Percentiles rank a stretch among this genome's conserved stretches.
Conservation (phyloP, 305 asterid genomes). For the Solanum hybrid region DNA sequence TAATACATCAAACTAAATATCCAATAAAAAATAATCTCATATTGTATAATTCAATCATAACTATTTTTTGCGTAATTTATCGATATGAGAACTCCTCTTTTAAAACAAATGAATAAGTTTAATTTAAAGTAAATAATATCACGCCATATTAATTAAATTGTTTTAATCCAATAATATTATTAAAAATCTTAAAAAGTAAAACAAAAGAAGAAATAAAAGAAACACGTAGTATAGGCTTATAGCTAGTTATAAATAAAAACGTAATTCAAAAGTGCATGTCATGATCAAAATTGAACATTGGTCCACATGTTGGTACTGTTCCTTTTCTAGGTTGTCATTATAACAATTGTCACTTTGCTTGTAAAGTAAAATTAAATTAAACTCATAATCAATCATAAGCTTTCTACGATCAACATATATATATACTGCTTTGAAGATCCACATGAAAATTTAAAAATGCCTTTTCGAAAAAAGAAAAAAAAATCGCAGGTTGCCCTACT, state of each 20-base stretch:
- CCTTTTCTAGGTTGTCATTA: background rate
- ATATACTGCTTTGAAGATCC: background rate
- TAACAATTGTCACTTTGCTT: background rate
- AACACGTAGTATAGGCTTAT: background rate
- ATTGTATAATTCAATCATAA: no score
- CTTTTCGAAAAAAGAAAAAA: background rate
- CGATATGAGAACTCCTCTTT: background rate
- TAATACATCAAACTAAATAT: no score
- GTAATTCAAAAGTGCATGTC: background rate
- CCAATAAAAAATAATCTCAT: background rate
- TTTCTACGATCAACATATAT: background rate
- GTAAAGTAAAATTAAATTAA: background rate
- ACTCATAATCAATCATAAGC: background rate
- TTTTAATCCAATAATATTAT: background rate
- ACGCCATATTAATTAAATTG: background rate
- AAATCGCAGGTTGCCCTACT: background rate
- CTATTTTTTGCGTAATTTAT: no score
- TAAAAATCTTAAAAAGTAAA: background rate
- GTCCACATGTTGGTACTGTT: background rate
- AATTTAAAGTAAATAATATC: no score
- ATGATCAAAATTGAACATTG: background rate
- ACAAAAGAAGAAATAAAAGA: background rate
- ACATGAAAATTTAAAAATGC: background rate
- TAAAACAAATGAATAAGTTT: background rate
- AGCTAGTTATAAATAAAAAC: background rate